Evolutionary conservation across 2,329 filamentous ascomycete genomes (phyloP).

Genomic region (Hymenotorrendiella dingleyae): DNA sequence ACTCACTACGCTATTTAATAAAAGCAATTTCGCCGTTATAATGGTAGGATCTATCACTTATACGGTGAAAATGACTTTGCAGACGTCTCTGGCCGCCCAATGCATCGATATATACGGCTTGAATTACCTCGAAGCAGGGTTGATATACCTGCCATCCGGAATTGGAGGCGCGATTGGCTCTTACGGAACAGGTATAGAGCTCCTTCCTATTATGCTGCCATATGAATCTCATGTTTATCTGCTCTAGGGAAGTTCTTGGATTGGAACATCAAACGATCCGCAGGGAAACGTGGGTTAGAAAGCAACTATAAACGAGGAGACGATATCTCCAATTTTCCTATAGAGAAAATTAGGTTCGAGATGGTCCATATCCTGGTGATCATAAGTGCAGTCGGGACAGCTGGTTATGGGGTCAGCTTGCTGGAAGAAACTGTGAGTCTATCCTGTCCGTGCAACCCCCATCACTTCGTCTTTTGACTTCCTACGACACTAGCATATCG

Average conservation of each 20-base stretch:
- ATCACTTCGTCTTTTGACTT: neutral
- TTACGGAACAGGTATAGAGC: constrained; percentile 2
- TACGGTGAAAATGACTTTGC: constrained; percentile 41
- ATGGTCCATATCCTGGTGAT: constrained; percentile 2
- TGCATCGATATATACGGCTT: constrained; percentile 41
- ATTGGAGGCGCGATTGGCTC: constrained; percentile 2
- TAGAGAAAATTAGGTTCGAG: constrained; percentile 8
- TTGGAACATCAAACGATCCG: constrained; percentile 3
- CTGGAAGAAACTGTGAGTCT: constrained; percentile 1
- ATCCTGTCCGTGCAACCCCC: neutral
- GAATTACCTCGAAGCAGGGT: constrained; percentile 25
- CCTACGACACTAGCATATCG: constrained; percentile 6
- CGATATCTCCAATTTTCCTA: constrained; percentile 6
- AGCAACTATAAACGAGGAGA: neutral
- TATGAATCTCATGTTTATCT: too few relatives aligned
- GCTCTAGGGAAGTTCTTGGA: constrained; percentile 3
- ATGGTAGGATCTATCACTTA: constrained; percentile 37
- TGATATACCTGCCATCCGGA: constrained; percentile 20
- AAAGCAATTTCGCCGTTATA: constrained; percentile 33
- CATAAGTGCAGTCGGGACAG: neutral
- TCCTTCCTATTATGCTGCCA: too few relatives aligned
- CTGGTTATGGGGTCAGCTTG: constrained; percentile 7
- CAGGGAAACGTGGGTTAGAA: neutral
- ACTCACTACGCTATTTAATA: constrained; percentile 32
- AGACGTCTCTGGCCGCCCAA: constrained; percentile 39